These are phyloP conservation scores for Pycnococcus provasolii DNA, from an alignment of 139 green algal genomes.

Conservation along the genomic window DNA sequence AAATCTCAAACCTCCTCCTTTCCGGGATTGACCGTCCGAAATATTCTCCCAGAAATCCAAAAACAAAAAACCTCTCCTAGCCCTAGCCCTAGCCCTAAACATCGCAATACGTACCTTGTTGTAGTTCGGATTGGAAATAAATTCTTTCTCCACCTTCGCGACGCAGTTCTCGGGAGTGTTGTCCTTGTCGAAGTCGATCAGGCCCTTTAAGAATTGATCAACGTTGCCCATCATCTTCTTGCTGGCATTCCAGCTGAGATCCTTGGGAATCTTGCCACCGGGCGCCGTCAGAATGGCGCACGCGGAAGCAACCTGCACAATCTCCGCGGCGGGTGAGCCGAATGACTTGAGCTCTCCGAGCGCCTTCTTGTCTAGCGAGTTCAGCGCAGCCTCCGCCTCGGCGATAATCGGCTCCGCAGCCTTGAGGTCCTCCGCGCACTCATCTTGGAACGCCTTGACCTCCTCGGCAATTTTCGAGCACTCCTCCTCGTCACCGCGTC, in stretches of 20 bases:
- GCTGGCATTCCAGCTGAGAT: constrained; percentile 64
- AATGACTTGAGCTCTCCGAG: constrained; percentile 86
- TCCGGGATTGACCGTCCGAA: no score
- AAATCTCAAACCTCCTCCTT: no score
- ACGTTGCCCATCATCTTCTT: constrained; percentile 89
- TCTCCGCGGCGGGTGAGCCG: constrained; percentile 61
- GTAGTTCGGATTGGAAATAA: constrained; percentile 62
- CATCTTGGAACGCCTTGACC: constrained; percentile 70
- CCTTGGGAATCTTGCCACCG: constrained; percentile 63
- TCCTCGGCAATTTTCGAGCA: constrained; percentile 35
- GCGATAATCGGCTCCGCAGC: constrained; percentile 75
- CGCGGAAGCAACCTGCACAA: constrained; percentile 58
- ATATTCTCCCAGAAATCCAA: not conserved
- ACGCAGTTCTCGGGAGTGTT: constrained; percentile 50
- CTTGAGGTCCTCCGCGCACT: constrained; percentile 46
- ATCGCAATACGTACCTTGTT: constrained; percentile 14
- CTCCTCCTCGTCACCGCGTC: constrained; percentile 52
- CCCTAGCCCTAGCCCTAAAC: no score
- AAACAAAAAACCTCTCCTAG: not conserved
- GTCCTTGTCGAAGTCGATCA: constrained; percentile 86
- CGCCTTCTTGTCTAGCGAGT: constrained; percentile 74
- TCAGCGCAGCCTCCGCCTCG: constrained; percentile 72
- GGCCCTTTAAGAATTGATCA: constrained; percentile 74
- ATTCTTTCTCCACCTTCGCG: constrained; percentile 53
- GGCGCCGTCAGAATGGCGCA: constrained; percentile 73